Evolutionary conservation across 495 filamentous ascomycete genomes (phyloP).

Genomic region (Annulohypoxylon maeteangense): DNA sequence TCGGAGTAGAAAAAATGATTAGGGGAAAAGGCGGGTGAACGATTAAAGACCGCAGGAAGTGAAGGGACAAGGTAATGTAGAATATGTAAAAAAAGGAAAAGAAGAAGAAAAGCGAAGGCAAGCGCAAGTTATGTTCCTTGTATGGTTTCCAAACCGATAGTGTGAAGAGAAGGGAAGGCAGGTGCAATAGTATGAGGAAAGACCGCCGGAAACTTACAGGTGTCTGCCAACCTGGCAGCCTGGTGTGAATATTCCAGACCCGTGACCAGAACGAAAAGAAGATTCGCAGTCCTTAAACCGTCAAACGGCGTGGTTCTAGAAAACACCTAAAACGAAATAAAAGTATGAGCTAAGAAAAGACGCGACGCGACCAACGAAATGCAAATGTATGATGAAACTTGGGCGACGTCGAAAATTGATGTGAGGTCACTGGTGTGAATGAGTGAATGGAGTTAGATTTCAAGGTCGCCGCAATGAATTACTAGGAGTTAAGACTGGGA

Average conservation of each 20-base stretch:
- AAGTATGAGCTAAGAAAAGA: background rate
- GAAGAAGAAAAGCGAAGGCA: background rate
- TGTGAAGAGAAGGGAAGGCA: background rate
- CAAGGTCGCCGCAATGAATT: slow-evolving; percentile 2
- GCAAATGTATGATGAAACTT: background rate
- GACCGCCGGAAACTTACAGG: slow-evolving; percentile 13
- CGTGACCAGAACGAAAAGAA: slow-evolving; percentile 10
- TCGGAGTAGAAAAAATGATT: background rate
- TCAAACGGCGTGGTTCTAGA: background rate
- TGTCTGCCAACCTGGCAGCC: slow-evolving; percentile 3
- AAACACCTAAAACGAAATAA: background rate
- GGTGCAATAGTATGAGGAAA: background rate
- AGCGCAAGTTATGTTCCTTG: background rate
- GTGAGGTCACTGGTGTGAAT: background rate
- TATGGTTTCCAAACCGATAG: background rate
- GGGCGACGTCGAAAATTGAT: background rate
- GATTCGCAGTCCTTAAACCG: background rate
- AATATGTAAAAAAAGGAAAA: background rate
- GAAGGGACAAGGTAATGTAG: background rate
- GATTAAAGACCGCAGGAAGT: background rate
- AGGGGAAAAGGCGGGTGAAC: background rate
- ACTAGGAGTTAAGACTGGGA: background rate
- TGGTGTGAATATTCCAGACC: slow-evolving; percentile 23
- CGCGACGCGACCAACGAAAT: background rate
- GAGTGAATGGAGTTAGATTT: background rate